Evolutionary conservation across 148 eudicot species (phyloP), one percentile per base, ranked within the genome.

Genomic region (Pouteria glomerata): DNA sequence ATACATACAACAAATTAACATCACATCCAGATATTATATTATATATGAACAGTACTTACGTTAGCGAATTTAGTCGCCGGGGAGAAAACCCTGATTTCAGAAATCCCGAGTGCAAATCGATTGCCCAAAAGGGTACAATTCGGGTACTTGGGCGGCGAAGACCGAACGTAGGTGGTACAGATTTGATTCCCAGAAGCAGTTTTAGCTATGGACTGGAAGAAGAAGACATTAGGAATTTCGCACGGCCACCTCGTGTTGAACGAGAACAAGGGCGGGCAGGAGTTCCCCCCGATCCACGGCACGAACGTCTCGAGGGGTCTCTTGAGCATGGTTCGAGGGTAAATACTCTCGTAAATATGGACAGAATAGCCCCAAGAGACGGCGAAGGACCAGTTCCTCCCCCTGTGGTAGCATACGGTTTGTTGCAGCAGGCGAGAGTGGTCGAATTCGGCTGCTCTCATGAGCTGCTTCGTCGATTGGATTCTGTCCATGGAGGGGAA

Each of bases 351-450:
- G 5, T 81, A 81, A 8, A 82, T 74, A 19, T 82, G 82, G 27
- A 62, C 82, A 2, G 82, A 74, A 47, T 82, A 78, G 6, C 85
- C 96, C 96, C 96, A 90, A 2, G 90, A 79, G 58, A 88, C 63
- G 7, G 96, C 84, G 37, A 88, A 57, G 5, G 96, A 75, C 78
- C 86, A 53, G 45, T 80, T 86, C 45, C 44, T 82, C 55, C 59
- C 27, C 26, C 45, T 69, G 68, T 88, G 83, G 62, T 88, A 82
- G 81, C 92, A 90, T 47, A 90, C 74, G 30, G 92, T 90, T 82
- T 90, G 92, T 75, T 90, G 96, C 74, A 90, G 57, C 37, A 88
- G 31, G 5, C 90, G 84, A 2, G 84, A 75, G 30, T 86, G 86
- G 57, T 90, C 96, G 31, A 76, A 42, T 21, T 64, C 63, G 0